A percentile compares a stretch with the other conserved stretches of the same genome.
phyloP scores from a whole-genome alignment of 805 yeast species.

The Hanseniaspora meyeri region DNA sequence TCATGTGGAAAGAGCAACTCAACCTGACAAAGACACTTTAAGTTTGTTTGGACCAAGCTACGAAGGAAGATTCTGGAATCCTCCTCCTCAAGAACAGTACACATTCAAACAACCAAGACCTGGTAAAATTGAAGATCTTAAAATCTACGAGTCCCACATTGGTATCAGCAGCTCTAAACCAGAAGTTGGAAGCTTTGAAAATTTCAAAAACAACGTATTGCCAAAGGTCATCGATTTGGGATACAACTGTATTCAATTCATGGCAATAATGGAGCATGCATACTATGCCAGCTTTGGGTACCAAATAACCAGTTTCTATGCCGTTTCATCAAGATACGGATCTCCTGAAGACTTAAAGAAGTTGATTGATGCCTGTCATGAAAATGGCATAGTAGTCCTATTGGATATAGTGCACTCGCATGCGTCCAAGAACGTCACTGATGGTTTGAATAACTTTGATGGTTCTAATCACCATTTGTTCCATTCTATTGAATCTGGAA shows the following conservation, averaged over 20 bases:
- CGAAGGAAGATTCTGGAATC: constrained; percentile 93
- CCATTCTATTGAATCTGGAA: constrained; percentile 61
- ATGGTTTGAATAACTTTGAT: constrained; percentile 85
- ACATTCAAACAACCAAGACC: constrained; percentile 58
- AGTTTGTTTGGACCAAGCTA: constrained; percentile 37
- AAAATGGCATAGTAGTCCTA: constrained; percentile 71
- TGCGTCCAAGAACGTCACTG: constrained; percentile 86
- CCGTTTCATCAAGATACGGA: constrained; percentile 80
- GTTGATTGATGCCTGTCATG: constrained; percentile 83
- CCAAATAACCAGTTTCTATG: constrained; percentile 86
- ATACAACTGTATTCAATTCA: constrained; percentile 83
- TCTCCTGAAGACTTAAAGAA: constrained; percentile 90
- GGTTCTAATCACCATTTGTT: constrained; percentile 93
- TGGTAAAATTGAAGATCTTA: constrained; percentile 36
- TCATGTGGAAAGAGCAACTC: constrained; percentile 76
- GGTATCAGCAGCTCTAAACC: constrained; percentile 92
- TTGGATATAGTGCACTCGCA: constrained; percentile 93
- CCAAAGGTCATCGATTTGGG: constrained; percentile 81
- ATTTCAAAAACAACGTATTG: constrained; percentile 65
- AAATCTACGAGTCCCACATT: constrained; percentile 88
- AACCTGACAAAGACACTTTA: constrained; percentile 43
- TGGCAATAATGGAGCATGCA: constrained; percentile 99
- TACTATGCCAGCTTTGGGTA: constrained; percentile 97
- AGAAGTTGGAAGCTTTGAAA: constrained; percentile 68
- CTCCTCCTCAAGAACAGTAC: constrained; percentile 30